Evolutionary conservation across 2,329 filamentous ascomycete genomes (phyloP).

Genomic region (Ceratocystis albifundus): DNA sequence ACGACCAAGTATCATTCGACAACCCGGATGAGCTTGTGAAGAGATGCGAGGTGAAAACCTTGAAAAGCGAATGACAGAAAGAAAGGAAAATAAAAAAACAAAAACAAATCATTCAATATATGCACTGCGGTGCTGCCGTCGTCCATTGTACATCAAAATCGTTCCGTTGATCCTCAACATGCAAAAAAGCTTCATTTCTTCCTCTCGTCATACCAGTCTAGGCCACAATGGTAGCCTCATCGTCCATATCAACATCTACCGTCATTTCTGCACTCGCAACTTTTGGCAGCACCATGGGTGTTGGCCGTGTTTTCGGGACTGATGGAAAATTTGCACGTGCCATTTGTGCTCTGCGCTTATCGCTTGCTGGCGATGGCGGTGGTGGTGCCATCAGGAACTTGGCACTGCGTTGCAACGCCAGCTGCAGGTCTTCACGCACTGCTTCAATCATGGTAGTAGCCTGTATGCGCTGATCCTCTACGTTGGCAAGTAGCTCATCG

Average conservation of each 20-base stretch:
- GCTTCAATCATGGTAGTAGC: slow-evolving; percentile 20
- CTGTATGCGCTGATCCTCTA: slow-evolving; percentile 20
- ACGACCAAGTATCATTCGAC: slow-evolving; percentile 6
- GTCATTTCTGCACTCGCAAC: not conserved
- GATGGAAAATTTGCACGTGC: not conserved
- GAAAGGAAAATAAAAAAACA: slow-evolving; percentile 10
- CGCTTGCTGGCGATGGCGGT: not conserved
- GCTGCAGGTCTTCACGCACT: slow-evolving; percentile 20
- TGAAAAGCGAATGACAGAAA: slow-evolving; percentile 10
- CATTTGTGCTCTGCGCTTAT: not conserved
- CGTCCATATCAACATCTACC: slow-evolving; percentile 3
- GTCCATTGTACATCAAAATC: slow-evolving; percentile 7
- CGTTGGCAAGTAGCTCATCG: not conserved
- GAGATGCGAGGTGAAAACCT: slow-evolving; percentile 4
- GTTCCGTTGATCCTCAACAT: not conserved
- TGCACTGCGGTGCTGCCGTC: slow-evolving; percentile 1
- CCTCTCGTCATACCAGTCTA: not conserved
- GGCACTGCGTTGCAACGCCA: slow-evolving; percentile 13
- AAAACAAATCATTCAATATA: slow-evolving; percentile 1
- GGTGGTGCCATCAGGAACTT: slow-evolving; percentile 15
- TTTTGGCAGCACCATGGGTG: not conserved
- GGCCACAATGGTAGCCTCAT: slow-evolving; percentile 11
- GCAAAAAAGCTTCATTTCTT: not conserved
- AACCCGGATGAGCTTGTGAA: not conserved
- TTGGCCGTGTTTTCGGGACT: not conserved